Percentiles rank a stretch among this genome's conserved stretches.
phyloP scores from a whole-genome alignment of 2,329 filamentous ascomycete genomes.

The Sclerotinia nivalis region DNA sequence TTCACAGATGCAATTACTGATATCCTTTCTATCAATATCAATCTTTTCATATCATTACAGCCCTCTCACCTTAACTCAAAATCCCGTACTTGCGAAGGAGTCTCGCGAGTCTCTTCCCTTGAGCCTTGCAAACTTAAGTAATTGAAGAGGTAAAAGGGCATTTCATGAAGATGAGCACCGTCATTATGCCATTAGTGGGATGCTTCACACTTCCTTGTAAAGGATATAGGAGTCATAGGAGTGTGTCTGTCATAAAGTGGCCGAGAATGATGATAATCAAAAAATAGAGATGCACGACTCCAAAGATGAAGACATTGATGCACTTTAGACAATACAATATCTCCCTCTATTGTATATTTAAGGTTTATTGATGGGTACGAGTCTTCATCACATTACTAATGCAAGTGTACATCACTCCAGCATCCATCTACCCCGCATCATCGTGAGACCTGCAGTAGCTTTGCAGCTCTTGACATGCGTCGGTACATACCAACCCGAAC shows the following conservation, averaged over 20 bases:
- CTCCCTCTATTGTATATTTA: neutral
- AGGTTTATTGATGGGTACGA: neutral
- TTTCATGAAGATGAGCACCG: no score
- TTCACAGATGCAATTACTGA: neutral
- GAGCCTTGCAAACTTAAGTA: no score
- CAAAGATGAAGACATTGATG: neutral
- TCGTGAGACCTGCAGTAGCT: neutral
- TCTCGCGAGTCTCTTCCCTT: neutral
- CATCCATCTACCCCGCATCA: constrained; percentile 6
- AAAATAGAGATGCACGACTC: neutral
- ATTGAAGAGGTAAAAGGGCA: no score
- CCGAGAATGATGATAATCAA: neutral
- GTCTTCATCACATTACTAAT: neutral
- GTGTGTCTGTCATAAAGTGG: neutral
- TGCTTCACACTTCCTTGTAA: neutral
- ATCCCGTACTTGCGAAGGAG: neutral
- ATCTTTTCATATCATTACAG: neutral
- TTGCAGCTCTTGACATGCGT: neutral
- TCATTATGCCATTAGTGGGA: no score
- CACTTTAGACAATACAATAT: neutral
- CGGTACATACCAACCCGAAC: constrained; percentile 9
- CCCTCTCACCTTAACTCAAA: neutral
- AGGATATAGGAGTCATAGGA: neutral
- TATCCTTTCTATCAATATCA: neutral
- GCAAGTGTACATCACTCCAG: neutral